Evolutionary conservation across 352 stramenopile species (phyloP), one percentile per base, ranked within the genome.

Genomic region (Globisporangium echinulatum): DNA sequence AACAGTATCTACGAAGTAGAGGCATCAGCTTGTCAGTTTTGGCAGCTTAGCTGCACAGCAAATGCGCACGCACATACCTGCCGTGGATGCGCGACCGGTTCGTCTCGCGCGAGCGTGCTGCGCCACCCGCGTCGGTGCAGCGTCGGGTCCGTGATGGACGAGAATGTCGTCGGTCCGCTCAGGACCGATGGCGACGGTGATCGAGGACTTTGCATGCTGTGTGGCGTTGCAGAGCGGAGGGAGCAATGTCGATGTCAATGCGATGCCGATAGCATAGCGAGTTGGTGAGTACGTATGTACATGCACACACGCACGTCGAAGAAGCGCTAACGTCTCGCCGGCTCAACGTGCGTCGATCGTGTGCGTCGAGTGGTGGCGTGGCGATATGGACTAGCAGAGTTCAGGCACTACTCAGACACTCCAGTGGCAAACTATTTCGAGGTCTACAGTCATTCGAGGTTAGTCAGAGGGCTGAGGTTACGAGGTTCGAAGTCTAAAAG

Each of bases 121-220:
- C 72, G 66, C 80, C 80, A 90, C 47, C 63, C 64, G 0, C 64
- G 67, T 9, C 80, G 76, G 54, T 88, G 80, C 15, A 88, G 50
- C 13, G 74, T 85, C 47, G 70, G 59, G 60, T 90, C 80, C 4
- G 80, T 87, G 38, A 78, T 62, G 5, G 62, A 75, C 8, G 77
- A 68, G 60, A 87, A 88, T 38, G 80, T 77, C 13, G 71, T 67
- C 38, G 64, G 11, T 25, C 60, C 48, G 33, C 54, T 44, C 51
- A 57, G 48, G 40, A 57, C 25, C 25, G 25, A 50, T 6, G 42
- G 17, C 13, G 47, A 38, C 15, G 59, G n/a, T 9, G 52, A 4
- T n/a, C 44, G 57, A 39, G 52, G 37, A 14, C 52, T 59, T 37
- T 54, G 49, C 60, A 66, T 66, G 11, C 19, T 40, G 50, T 44